phyloP scores from a whole-genome alignment of 2,329 filamentous ascomycete genomes.

The Colletotrichum musae region DNA sequence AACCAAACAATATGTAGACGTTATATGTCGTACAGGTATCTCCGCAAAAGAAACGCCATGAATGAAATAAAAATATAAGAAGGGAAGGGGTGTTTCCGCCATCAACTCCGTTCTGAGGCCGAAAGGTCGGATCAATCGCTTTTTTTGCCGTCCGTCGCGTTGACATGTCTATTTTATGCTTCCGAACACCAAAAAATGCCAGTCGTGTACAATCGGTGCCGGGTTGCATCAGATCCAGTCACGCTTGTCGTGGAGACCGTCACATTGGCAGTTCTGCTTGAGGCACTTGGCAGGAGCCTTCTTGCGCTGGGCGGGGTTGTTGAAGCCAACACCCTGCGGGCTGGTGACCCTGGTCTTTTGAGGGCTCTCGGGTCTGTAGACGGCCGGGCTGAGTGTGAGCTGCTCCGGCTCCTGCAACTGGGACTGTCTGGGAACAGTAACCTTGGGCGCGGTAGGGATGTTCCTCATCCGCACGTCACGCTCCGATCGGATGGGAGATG shows the following conservation, averaged over 20 bases:
- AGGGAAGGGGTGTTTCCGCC: constrained; percentile 34
- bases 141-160: constrained; percentile 38
- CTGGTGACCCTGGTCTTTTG: constrained; percentile 55
- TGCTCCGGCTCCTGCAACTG: constrained; percentile 46
- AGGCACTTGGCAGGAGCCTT: constrained; percentile 36
- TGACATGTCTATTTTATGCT: constrained; percentile 34
- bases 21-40: constrained; percentile 41
- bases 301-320: constrained; percentile 39
- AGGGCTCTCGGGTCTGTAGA: constrained; percentile 64
- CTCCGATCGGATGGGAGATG: constrained; percentile 43
- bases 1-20: constrained; percentile 41
- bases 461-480: constrained; percentile 54
- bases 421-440: constrained; percentile 25
- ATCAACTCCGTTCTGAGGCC: constrained; percentile 38
- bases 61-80: constrained; percentile 41
- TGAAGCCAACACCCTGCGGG: constrained; percentile 60
- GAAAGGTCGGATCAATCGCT: constrained; percentile 27
- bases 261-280: constrained; percentile 42
- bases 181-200: constrained; percentile 44
- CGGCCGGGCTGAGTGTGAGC: constrained; percentile 64
- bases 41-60: constrained; percentile 40
- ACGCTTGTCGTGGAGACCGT: constrained; percentile 42
- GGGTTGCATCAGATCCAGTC: constrained; percentile 49
- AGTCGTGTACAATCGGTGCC: constrained; percentile 26
- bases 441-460: constrained; percentile 55